These are phyloP conservation scores for Penicillium sp. DNA, from an alignment of 2,329 filamentous ascomycete species.

Conservation along the genomic window DNA sequence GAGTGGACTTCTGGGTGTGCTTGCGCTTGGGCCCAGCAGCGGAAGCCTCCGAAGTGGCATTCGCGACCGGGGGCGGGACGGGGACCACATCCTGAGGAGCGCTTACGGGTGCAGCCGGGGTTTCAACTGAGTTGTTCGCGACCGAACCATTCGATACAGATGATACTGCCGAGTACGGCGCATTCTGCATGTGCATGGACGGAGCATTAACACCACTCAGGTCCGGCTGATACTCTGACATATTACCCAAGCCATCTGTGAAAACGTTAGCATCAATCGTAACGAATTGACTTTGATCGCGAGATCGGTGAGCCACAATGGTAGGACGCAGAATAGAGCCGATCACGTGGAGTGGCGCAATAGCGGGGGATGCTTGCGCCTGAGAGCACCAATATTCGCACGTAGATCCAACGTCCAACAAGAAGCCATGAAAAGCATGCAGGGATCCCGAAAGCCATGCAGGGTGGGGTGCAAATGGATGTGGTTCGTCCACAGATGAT, in stretches of 20 bases:
- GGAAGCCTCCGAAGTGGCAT: slow-evolving; percentile 15
- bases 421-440: slow-evolving; percentile 9
- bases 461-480: too few relatives aligned
- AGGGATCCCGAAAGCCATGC: slow-evolving; percentile 6
- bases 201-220: slow-evolving; percentile 26
- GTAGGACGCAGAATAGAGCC: not conserved
- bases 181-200: slow-evolving; percentile 22
- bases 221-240: slow-evolving; percentile 29
- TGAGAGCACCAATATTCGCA: slow-evolving; percentile 14
- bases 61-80: slow-evolving; percentile 13
- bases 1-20: slow-evolving; percentile 32
- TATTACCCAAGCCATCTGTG: slow-evolving; percentile 30
- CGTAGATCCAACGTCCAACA: slow-evolving; percentile 3
- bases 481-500: too few relatives aligned
- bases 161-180: slow-evolving; percentile 20
- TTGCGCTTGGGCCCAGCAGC: slow-evolving; percentile 33
- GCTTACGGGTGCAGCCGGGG: slow-evolving; percentile 12
- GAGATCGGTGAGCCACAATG: slow-evolving; percentile 9
- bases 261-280: slow-evolving; percentile 13
- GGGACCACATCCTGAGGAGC: slow-evolving; percentile 13
- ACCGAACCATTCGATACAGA: slow-evolving; percentile 17
- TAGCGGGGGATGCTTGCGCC: slow-evolving; percentile 23
- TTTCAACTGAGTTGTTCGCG: slow-evolving; percentile 18
- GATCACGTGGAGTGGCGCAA: slow-evolving; percentile 37
- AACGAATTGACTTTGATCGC: slow-evolving; percentile 9